Evolutionary conservation across 345 rosid genomes (phyloP).

Genomic region (Melaleuca alternifolia): DNA sequence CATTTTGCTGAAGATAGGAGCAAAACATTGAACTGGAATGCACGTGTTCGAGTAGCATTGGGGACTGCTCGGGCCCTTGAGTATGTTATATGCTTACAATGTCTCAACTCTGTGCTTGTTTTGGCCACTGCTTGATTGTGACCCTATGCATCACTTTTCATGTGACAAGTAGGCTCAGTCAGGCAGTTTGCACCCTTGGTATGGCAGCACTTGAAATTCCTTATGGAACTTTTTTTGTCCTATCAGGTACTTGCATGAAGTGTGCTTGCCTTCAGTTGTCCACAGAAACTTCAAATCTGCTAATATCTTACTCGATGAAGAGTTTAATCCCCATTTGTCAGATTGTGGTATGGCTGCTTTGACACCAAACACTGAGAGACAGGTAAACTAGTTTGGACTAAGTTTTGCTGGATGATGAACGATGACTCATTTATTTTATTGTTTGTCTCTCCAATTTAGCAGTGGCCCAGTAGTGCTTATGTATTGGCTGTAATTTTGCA

Average conservation of each 20-base stretch:
- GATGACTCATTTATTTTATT: background rate
- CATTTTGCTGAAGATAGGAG: slow-evolving; percentile 73
- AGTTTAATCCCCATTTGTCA: slow-evolving; percentile 87
- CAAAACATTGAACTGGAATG: slow-evolving; percentile 76
- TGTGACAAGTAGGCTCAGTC: background rate
- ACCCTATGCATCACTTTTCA: background rate
- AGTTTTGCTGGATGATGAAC: background rate
- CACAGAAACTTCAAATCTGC: slow-evolving; percentile 98
- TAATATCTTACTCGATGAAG: slow-evolving; percentile 93
- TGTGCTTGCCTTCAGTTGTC: slow-evolving; percentile 91
- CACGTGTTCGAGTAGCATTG: slow-evolving; percentile 95
- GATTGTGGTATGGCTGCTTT: slow-evolving; percentile 97
- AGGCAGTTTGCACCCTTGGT: background rate
- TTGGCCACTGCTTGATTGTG: background rate
- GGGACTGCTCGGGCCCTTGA: slow-evolving; percentile 97
- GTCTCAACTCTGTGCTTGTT: background rate
- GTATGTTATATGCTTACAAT: slow-evolving; percentile 36
- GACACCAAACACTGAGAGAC: slow-evolving; percentile 86
- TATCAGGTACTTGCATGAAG: slow-evolving; percentile 94
- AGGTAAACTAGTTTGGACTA: slow-evolving; percentile 26
- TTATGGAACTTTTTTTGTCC: background rate
- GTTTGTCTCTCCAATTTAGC: background rate
- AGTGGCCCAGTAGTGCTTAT: background rate
- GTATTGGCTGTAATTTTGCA: background rate
- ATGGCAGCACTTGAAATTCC: background rate